A percentile compares a stretch with the other conserved stretches of the same genome.
phyloP scores from a whole-genome alignment of 768 basidiomycete genomes.

The Trametes maxima region DNA sequence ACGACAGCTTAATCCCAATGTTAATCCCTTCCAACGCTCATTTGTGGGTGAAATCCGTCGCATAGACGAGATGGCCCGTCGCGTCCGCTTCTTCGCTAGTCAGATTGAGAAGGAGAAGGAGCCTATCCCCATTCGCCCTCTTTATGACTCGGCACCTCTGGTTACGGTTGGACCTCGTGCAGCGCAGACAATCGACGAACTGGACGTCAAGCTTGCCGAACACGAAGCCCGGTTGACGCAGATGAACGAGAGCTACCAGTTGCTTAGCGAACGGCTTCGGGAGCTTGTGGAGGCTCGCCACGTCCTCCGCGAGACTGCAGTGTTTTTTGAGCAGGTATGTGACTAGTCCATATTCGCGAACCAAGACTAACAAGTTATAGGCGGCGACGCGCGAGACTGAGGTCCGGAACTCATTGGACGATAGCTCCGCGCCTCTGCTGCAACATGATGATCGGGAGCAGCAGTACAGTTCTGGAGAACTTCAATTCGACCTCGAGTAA shows the following conservation, averaged over 20 bases:
- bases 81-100: constrained; percentile 83
- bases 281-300: constrained; percentile 93
- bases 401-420: constrained; percentile 89
- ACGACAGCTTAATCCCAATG: constrained; percentile 85
- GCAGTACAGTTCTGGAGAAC: constrained; percentile 48
- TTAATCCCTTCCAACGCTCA: constrained; percentile 98
- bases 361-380: constrained; percentile 40
- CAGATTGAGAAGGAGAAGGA: constrained; percentile 90
- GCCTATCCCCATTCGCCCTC: constrained; percentile 77
- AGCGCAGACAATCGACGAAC: constrained; percentile 91
- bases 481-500: constrained; percentile 89
- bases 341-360: not conserved
- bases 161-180: constrained; percentile 90
- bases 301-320: constrained; percentile 92
- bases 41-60: constrained; percentile 96
- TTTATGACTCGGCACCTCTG: constrained; percentile 84
- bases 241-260: constrained; percentile 95
- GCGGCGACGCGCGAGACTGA: constrained; percentile 78
- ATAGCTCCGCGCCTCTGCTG: constrained; percentile 86
- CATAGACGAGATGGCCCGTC: constrained; percentile 94
- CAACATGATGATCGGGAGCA: constrained; percentile 87
- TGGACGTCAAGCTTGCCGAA: constrained; percentile 84
- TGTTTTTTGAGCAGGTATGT: constrained; percentile 88
- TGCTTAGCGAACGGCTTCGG: constrained; percentile 78
- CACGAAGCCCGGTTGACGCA: constrained; percentile 81